These are phyloP conservation scores for Blastobotrys terrestris DNA, from an alignment of 805 yeast genomes.

Conservation along the genomic window DNA sequence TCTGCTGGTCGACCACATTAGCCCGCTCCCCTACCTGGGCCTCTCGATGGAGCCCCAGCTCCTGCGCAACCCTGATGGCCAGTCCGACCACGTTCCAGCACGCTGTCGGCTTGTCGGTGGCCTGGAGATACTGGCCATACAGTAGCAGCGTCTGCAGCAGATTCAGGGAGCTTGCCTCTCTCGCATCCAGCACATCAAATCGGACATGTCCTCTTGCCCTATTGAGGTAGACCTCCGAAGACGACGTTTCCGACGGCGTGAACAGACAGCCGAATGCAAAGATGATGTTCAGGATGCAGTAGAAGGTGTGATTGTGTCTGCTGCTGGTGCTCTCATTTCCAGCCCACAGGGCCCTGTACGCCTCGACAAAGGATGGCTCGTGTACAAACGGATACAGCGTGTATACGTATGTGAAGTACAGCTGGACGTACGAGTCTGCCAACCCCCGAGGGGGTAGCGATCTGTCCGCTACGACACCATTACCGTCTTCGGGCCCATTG, in stretches of 20 bases:
- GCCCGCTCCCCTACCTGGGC: constrained; percentile 20
- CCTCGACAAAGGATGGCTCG: neutral
- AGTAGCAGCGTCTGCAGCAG: constrained; percentile 25
- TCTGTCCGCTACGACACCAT: neutral
- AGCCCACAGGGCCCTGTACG: neutral
- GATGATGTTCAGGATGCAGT: neutral
- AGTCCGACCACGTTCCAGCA: constrained; percentile 42
- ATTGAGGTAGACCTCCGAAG: too few species aligned
- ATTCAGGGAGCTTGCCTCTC: constrained; percentile 19
- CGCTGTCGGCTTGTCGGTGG: constrained; percentile 23
- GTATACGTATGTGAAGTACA: neutral
- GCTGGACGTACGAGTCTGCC: neutral
- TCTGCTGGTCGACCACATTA: constrained; percentile 19
- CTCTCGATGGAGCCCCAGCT: constrained; percentile 26
- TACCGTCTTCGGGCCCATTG: too few species aligned
- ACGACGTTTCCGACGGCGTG: too few species aligned
- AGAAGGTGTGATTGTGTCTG: neutral
- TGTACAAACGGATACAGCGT: neutral
- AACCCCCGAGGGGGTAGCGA: neutral
- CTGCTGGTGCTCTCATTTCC: neutral
- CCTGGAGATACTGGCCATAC: constrained; percentile 26
- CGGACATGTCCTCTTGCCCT: too few species aligned
- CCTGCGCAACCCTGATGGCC: constrained; percentile 41
- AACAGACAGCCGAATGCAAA: constrained; percentile 4
- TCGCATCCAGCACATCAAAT: too few species aligned